phyloP scores from a whole-genome alignment of 2,329 filamentous ascomycete genomes.

The Dothistroma septosporum region DNA sequence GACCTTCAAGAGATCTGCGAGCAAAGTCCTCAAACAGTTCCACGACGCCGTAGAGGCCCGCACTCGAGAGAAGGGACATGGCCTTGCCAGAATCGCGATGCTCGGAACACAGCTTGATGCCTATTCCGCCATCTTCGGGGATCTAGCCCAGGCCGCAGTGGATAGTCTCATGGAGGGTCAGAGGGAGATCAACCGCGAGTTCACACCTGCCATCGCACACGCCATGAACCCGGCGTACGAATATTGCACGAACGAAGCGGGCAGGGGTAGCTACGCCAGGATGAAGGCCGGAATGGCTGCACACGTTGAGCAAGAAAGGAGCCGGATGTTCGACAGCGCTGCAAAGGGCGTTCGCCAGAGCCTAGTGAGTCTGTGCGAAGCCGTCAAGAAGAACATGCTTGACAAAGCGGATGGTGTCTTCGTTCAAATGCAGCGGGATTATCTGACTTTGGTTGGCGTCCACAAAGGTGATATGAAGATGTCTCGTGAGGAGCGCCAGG shows the following conservation, averaged over 20 bases:
- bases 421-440: slow-evolving; percentile 36
- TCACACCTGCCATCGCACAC: slow-evolving; percentile 46
- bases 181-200: slow-evolving; percentile 52
- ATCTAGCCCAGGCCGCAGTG: slow-evolving; percentile 35
- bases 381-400: slow-evolving; percentile 42
- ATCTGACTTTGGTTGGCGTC: slow-evolving; percentile 35
- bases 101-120: slow-evolving; percentile 41
- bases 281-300: slow-evolving; percentile 51
- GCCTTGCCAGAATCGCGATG: slow-evolving; percentile 39
- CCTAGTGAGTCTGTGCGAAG: slow-evolving; percentile 42
- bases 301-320: slow-evolving; percentile 41
- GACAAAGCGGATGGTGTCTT: slow-evolving; percentile 46
- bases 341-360: slow-evolving; percentile 40
- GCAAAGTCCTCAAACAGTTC: slow-evolving; percentile 38
- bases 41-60: slow-evolving; percentile 42
- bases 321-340: slow-evolving; percentile 50
- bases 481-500: slow-evolving; percentile 20
- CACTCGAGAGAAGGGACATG: slow-evolving; percentile 38
- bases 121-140: slow-evolving; percentile 41
- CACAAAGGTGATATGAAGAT: slow-evolving; percentile 17
- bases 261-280: slow-evolving; percentile 45
- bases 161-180: slow-evolving; percentile 44
- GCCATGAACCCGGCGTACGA: slow-evolving; percentile 49
- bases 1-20: slow-evolving; percentile 34
- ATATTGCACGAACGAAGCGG: slow-evolving; percentile 43